Conservation (phyloP, 495 filamentous ascomycete species). For the Daldinia vernicosa region DNA sequence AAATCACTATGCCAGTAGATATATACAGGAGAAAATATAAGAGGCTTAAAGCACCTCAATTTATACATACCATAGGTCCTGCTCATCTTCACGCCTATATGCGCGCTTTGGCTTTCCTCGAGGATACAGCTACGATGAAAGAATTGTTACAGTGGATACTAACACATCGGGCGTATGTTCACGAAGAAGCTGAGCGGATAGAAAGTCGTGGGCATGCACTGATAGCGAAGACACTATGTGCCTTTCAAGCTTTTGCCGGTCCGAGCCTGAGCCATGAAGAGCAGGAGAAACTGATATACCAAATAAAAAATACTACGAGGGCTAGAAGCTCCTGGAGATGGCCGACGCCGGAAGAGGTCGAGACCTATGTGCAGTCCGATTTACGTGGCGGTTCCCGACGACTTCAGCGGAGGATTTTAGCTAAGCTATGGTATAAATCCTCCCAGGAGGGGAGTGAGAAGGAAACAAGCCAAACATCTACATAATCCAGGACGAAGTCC, state of each 20-base stretch:
- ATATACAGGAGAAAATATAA: background rate
- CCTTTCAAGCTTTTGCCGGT: conserved; percentile 46
- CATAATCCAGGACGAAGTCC: too few relatives aligned
- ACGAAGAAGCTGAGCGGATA: conserved; percentile 47
- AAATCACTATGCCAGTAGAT: conserved; percentile 14
- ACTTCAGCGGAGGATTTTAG: conserved; percentile 29
- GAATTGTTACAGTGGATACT: conserved; percentile 53
- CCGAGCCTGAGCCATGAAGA: conserved; percentile 35
- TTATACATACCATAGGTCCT: conserved; percentile 43
- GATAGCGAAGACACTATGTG: conserved; percentile 46
- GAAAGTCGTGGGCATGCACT: conserved; percentile 40
- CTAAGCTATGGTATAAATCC: background rate
- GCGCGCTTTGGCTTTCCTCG: conserved; percentile 49
- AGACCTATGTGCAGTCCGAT: conserved; percentile 35
- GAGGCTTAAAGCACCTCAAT: conserved; percentile 1
- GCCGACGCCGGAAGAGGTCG: conserved; percentile 41
- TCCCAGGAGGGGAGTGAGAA: conserved; percentile 2
- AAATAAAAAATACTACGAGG: conserved; percentile 30
- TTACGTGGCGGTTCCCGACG: conserved; percentile 13
- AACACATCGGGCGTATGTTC: conserved; percentile 32
- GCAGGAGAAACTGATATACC: conserved; percentile 34
- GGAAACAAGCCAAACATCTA: background rate
- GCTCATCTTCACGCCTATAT: conserved; percentile 51
- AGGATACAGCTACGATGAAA: conserved; percentile 48
- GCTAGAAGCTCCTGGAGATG: conserved; percentile 37